These are phyloP conservation scores for Hansenula lynferdii DNA, from an alignment of 1,139 yeast genomes.

Conservation along the genomic window DNA sequence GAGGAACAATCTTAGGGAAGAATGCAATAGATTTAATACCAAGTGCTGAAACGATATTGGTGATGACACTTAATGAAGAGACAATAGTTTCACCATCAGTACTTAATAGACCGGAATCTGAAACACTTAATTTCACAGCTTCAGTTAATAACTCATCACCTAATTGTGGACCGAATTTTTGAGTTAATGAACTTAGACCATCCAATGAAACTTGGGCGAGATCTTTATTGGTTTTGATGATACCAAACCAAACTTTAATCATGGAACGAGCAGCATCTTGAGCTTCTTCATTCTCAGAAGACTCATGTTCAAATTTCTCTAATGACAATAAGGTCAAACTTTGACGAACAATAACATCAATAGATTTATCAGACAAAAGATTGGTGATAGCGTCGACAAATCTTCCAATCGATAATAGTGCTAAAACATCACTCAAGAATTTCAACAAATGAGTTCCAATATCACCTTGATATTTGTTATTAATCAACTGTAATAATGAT, in stretches of 20 bases:
- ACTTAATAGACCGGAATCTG: conserved; percentile 48
- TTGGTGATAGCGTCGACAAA: conserved; percentile 65
- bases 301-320: conserved; percentile 64
- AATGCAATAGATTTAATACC: conserved; percentile 87
- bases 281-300: conserved; percentile 41
- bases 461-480: conserved; percentile 11
- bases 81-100: conserved; percentile 56
- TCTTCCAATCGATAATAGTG: conserved; percentile 67
- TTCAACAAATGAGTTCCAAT: conserved; percentile 31
- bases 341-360: conserved; percentile 36
- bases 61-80: conserved; percentile 69
- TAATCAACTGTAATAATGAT: conserved; percentile 11
- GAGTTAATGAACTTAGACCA: conserved; percentile 56
- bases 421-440: conserved; percentile 57
- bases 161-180: conserved; percentile 53
- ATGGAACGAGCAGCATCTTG: conserved; percentile 40
- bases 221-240: conserved; percentile 37
- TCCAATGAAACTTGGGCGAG: conserved; percentile 69
- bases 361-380: conserved; percentile 29
- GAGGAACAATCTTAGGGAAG: conserved; percentile 81
- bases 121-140: conserved; percentile 47
- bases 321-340: conserved; percentile 59
- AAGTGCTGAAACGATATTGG: conserved; percentile 61
- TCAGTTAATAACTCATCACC: conserved; percentile 44
- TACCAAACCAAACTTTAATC: conserved; percentile 44